A percentile compares a stretch with the other conserved stretches of the same genome.
Evolutionary conservation across 306 rosid genomes (phyloP).

Genomic region (Acacia acuminata): DNA sequence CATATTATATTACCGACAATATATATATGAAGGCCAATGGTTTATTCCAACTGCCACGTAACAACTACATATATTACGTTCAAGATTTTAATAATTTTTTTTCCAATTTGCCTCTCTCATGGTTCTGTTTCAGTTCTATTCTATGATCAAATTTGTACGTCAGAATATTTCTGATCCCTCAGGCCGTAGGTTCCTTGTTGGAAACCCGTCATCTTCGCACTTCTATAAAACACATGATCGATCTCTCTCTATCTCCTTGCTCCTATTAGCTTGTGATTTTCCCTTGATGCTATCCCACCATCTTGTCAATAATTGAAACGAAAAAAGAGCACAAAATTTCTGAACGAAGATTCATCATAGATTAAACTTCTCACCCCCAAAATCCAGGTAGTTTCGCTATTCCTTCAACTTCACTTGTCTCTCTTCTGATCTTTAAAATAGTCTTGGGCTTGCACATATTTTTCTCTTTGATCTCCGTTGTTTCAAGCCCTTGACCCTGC

Average conservation of each 20-base stretch:
- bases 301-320: not conserved
- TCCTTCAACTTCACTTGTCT: not conserved
- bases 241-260: not conserved
- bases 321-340: conserved; percentile 27
- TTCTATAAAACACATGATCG: conserved; percentile 21
- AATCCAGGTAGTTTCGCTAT: not conserved
- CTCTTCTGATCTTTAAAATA: not conserved
- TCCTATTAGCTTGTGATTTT: conserved; percentile 17
- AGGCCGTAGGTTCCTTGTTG: conserved; percentile 38
- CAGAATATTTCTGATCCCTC: not conserved
- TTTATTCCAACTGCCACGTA: not conserved
- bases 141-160: not conserved
- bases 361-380: not conserved
- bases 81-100: not conserved
- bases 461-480: not conserved
- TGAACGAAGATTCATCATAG: conserved; percentile 3
- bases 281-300: conserved; percentile 6
- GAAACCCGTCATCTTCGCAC: conserved; percentile 70
- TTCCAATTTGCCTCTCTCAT: not conserved
- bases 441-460: not conserved
- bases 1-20: not conserved
- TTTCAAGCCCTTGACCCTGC: not conserved
- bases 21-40: not conserved
- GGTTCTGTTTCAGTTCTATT: not conserved
- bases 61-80: not conserved